Evolutionary conservation across 148 eudicot genomes (phyloP).

Genomic region (Dysphania ambrosioides): DNA sequence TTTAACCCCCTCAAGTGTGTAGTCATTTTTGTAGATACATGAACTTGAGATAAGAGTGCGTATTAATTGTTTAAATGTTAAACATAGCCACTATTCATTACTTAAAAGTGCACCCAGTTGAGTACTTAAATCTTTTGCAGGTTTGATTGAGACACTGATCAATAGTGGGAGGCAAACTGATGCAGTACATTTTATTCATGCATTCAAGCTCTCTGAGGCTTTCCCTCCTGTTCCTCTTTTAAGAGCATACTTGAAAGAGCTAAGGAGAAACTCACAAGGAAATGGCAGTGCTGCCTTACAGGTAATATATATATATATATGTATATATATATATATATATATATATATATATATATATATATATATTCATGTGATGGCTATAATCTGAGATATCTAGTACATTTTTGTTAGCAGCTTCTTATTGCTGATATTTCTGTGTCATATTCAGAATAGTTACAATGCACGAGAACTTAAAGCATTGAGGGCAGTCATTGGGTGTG

Average conservation of each 20-base stretch:
- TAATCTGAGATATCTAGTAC: not conserved
- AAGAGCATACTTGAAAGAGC: conserved; percentile 47
- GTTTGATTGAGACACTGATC: conserved; percentile 45
- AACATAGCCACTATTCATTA: not conserved
- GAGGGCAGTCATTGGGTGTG: conserved; percentile 38
- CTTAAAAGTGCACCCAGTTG: not conserved
- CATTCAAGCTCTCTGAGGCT: conserved; percentile 44
- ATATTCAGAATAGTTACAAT: conserved; percentile 40
- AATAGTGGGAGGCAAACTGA: conserved; percentile 40
- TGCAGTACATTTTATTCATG: conserved; percentile 55
- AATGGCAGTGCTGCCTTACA: conserved; percentile 38
- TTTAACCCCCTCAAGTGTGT: conserved; percentile 6
- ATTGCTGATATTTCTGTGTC: not conserved
- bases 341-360: no score
- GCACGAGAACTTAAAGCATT: conserved; percentile 54
- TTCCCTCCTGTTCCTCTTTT: conserved; percentile 50
- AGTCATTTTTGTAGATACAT: conserved; percentile 2
- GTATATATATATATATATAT: no score
- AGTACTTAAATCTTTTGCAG: conserved; percentile 31
- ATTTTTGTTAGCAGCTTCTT: not conserved
- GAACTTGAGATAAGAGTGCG: not conserved
- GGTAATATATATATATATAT: conserved; percentile 37
- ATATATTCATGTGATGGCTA: no score
- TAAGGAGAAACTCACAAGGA: conserved; percentile 57
- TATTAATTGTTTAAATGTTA: not conserved